These are phyloP conservation scores for Trichoderma asperellum DNA, from an alignment of 2,329 filamentous ascomycete genomes.

Conservation along the genomic window DNA sequence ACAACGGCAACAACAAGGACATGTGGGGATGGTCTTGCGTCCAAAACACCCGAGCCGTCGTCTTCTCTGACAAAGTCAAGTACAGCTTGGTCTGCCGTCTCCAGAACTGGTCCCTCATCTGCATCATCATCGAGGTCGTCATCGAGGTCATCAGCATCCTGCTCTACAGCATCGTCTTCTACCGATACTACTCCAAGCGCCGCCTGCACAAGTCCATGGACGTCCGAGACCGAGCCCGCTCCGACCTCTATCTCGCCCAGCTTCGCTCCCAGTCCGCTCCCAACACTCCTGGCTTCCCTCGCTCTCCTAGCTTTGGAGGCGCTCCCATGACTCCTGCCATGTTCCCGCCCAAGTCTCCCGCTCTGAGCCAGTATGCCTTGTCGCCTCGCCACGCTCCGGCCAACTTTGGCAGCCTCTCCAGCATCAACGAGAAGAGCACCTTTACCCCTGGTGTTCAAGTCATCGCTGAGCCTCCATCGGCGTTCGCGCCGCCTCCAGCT, in stretches of 20 bases:
- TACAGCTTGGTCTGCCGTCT: slow-evolving; percentile 92
- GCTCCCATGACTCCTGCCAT: slow-evolving; percentile 65
- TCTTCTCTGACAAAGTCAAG: slow-evolving; percentile 80
- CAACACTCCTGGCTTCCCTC: slow-evolving; percentile 89
- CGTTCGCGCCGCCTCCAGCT: slow-evolving; percentile 58
- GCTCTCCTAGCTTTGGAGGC: slow-evolving; percentile 46
- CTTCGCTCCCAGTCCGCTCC: slow-evolving; percentile 85
- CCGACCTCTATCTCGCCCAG: slow-evolving; percentile 90
- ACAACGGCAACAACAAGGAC: slow-evolving; percentile 74
- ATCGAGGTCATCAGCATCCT: slow-evolving; percentile 88
- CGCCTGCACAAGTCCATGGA: slow-evolving; percentile 97
- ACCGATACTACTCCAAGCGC: slow-evolving; percentile 96
- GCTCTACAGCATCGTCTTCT: slow-evolving; percentile 94
- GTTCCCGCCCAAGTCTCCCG: slow-evolving; percentile 45
- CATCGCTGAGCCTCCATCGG: slow-evolving; percentile 65
- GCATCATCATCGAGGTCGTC: slow-evolving; percentile 95
- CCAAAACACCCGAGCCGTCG: slow-evolving; percentile 76
- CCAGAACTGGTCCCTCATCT: slow-evolving; percentile 92
- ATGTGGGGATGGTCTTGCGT: slow-evolving; percentile 99
- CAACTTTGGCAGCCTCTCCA: slow-evolving; percentile 55
- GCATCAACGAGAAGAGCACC: slow-evolving; percentile 50
- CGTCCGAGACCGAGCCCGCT: slow-evolving; percentile 87
- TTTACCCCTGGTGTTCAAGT: slow-evolving; percentile 61
- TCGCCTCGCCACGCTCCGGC: slow-evolving; percentile 65
- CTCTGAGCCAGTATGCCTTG: slow-evolving; percentile 53